Base-by-base conservation (phyloP, 441 rosid genomes). In the Adansonia grandidieri region DNA sequence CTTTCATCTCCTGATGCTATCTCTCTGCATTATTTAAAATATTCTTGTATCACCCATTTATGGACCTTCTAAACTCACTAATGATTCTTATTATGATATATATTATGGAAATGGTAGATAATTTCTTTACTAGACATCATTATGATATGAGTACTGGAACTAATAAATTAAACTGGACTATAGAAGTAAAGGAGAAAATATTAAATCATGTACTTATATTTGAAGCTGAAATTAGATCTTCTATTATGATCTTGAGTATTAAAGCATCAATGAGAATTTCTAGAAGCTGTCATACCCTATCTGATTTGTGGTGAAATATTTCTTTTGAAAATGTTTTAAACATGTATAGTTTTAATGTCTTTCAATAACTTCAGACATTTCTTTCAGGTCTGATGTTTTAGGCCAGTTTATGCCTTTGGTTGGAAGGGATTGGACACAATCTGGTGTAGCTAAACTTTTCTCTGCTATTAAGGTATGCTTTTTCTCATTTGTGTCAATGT, bases 381-480 rank as follows among this genome's bases (percentile, higher is more conserved):
- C 37, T 81, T 85, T 74, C 87, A 94, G 98, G 88, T 92, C 98
- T 78, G 98, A 94, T 82, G 97, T 94, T 74, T 84, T 94, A 56
- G 98, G 98, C 81, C 98, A 94, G 82, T 89, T 94, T 82, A 94
- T 94, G 98, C 98, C 98, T 82, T 86, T 94, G 86, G 96, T 94
- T 77, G 98, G 98, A 80, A 92, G 86, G 80, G 98, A 94, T 79
- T 94, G 98, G 98, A 87, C 98, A 19, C 98, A 94, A 80, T 91
- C 96, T 74, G 98, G 97, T 67, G 98, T 94, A 67, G 93, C 98
- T 79, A 88, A 80, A 84, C 95, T 92, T 79, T 94, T 94, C 80
- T 90, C 87, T 51, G 98, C 96, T 28, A 94, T 94, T 73, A 88
- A 94, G 97, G 98, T 92, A 77, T 65, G 73, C 6, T 40, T 69